These are phyloP conservation scores for Aspergillus homomorphus DNA, from an alignment of 495 filamentous ascomycete species.

Conservation along the genomic window DNA sequence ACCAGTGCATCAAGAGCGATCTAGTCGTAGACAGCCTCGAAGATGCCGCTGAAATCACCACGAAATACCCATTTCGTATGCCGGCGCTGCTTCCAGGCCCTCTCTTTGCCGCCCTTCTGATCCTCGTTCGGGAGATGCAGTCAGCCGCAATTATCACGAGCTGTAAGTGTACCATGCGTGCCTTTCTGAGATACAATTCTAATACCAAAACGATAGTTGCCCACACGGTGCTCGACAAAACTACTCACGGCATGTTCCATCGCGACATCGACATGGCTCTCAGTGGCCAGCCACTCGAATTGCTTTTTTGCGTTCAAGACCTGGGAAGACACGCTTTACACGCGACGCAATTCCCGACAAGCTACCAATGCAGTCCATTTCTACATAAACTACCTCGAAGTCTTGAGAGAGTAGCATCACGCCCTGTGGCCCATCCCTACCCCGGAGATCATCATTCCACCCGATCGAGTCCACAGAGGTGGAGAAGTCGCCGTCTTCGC, in stretches of 20 bases:
- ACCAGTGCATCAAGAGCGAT: background rate
- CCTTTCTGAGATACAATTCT: too few relatives aligned
- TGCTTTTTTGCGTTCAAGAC: constrained; percentile 1
- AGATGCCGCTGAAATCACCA: background rate
- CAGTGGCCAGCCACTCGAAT: background rate
- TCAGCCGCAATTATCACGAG: constrained; percentile 6
- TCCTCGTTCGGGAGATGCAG: background rate
- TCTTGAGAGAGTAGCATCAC: constrained; percentile 1
- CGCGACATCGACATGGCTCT: constrained; percentile 8
- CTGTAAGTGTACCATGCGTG: too few relatives aligned
- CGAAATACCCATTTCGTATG: background rate
- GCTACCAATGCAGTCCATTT: background rate
- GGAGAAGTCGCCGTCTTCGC: constrained; percentile 5
- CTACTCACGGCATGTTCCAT: background rate
- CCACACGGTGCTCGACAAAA: background rate
- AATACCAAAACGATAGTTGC: too few relatives aligned
- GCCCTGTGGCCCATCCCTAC: constrained; percentile 10
- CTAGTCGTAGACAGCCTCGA: background rate
- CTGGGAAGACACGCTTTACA: constrained; percentile 5
- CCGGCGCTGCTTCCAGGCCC: background rate
- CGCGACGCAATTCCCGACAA: background rate
- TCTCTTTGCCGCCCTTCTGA: background rate
- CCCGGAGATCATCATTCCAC: background rate
- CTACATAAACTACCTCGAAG: constrained; percentile 3
- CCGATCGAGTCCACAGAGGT: background rate